Base-by-base conservation (phyloP, 306 rosid species). In the Sphenostylis stenocarpa region DNA sequence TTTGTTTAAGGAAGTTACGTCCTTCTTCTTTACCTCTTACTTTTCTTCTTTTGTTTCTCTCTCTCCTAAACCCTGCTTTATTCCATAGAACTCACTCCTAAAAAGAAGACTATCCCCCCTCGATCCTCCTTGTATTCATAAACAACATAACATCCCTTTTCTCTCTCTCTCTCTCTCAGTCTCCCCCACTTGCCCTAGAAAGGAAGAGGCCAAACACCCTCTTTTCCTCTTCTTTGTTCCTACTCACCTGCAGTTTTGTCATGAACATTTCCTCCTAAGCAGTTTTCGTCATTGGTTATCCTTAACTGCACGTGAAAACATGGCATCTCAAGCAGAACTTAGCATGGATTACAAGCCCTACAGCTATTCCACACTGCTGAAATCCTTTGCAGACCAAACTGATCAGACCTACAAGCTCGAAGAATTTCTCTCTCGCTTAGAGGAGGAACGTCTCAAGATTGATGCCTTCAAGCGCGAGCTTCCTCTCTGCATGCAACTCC, bases 401-500 rank as follows among this genome's bases (percentile, higher is more conserved):
- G 90, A 86, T 44, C 94, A 91, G 15, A 77, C 85, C 45, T 86
- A 86, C 75, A 90, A 93, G 82, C 91, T 93, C 5, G 87, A 90
- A 81, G 97, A 90, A 9, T 83, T 84, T 77, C 89, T 93, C 17
- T 89, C 94, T 70, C 86, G 88, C 7, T 93, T 93, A 3, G 94
- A 93, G 81, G 96, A 81, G 61, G 97, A 93, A 76, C 89, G 93
- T 21, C 85, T 90, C 85, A 93, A 93, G 85, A 90, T 93, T 38
- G 96, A 93, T 45, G 96, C 91, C 73, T 93, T 93, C 92, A 93
- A 90, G 88, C 93, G 97, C 55, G 96, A 93, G 82, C 92, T 93
- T 55, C 97, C 97, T 77, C 96, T 93, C 75, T 93, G 96, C 94
- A 93, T 93, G 96, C 97, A 93, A 75, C 97, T 93, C 43, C 93